Conservation (phyloP, 352 stramenopile genomes). For the Peronospora destructor region DNA sequence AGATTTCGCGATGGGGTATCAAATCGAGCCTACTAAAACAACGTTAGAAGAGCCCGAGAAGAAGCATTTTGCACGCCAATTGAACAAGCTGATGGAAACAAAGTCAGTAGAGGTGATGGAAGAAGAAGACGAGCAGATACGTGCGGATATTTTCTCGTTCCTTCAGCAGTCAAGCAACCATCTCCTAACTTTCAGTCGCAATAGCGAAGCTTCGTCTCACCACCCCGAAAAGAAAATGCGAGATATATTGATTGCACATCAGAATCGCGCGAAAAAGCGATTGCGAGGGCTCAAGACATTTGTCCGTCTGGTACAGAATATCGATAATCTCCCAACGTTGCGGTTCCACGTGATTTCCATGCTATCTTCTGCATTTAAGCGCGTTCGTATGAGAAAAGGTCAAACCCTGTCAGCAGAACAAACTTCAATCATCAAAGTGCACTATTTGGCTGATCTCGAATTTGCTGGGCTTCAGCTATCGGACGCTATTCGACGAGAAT, state of each 20-base stretch:
- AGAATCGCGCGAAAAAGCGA: conserved; percentile 37
- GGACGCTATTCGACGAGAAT: conserved; percentile 45
- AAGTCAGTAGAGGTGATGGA: conserved; percentile 74
- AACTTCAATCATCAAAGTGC: conserved; percentile 47
- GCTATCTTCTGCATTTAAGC: conserved; percentile 71
- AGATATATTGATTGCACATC: conserved; percentile 43
- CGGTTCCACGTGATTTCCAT: conserved; percentile 69
- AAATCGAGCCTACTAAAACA: conserved; percentile 2
- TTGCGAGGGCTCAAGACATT: conserved; percentile 68
- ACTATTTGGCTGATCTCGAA: conserved; percentile 69
- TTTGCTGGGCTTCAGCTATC: conserved; percentile 46
- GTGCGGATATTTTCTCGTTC: conserved; percentile 77
- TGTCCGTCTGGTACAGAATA: conserved; percentile 40
- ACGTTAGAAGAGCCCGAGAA: conserved; percentile 12
- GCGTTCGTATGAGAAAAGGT: conserved; percentile 14
- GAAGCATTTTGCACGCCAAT: conserved; percentile 45
- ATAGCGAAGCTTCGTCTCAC: neutral
- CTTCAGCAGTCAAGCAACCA: conserved; percentile 46
- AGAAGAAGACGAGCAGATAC: conserved; percentile 79
- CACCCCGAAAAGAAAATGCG: conserved; percentile 46
- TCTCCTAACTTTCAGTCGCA: conserved; percentile 7
- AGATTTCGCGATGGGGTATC: conserved; percentile 35
- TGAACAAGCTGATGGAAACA: conserved; percentile 62
- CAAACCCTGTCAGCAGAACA: conserved; percentile 5
- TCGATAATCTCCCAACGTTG: conserved; percentile 48